Conservation (phyloP, 257 asterid species). For the Solanum bulbocastanum region DNA sequence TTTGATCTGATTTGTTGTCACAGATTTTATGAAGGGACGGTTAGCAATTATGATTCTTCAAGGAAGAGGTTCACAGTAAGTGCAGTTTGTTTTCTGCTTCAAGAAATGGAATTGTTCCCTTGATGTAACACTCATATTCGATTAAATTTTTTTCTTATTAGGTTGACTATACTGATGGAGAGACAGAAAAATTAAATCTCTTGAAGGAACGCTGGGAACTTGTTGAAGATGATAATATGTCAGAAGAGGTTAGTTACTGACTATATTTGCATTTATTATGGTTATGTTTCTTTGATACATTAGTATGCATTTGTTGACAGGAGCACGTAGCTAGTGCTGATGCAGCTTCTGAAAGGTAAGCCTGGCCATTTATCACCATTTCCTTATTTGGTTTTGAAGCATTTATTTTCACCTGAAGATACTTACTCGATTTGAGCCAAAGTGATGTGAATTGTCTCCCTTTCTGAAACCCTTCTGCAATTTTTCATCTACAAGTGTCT, state of each 20-base stretch:
- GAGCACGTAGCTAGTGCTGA: slow-evolving; percentile 47
- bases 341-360: slow-evolving; percentile 61
- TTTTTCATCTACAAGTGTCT: background rate
- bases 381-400: background rate
- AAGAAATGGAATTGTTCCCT: slow-evolving; percentile 1
- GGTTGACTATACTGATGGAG: slow-evolving; percentile 80
- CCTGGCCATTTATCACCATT: background rate
- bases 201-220: slow-evolving; percentile 48
- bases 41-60: slow-evolving; percentile 53
- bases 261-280: background rate
- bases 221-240: slow-evolving; percentile 30
- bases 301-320: slow-evolving; percentile 21
- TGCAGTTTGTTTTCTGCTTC: slow-evolving; percentile 16
- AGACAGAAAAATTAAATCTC: slow-evolving; percentile 58
- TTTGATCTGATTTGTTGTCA: background rate
- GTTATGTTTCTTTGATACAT: slow-evolving; percentile 2
- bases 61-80: slow-evolving; percentile 77
- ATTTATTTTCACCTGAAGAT: background rate
- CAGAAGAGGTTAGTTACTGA: slow-evolving; percentile 40
- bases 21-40: slow-evolving; percentile 81
- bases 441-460: background rate
- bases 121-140: background rate
- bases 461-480: background rate
- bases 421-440: background rate
- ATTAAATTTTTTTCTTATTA: slow-evolving; percentile 8